Percentiles rank a stretch among this genome's conserved stretches.
phyloP scores from a whole-genome alignment of 805 yeast species.

The Zygoascus ofunaensis region DNA sequence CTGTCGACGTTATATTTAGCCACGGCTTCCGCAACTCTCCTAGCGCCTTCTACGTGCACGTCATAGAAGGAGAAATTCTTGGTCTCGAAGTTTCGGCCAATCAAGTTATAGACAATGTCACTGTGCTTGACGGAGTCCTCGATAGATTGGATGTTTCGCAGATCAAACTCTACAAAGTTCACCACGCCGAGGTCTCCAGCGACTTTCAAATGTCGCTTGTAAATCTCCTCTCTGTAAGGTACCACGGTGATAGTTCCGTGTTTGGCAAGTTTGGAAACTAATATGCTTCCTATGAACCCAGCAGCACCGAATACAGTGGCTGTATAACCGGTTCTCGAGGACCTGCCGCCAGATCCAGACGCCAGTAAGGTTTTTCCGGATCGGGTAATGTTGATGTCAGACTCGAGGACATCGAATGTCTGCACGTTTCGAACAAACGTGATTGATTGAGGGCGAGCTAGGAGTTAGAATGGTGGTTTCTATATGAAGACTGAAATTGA shows the following conservation, averaged over 20 bases:
- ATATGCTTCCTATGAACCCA: constrained; percentile 68
- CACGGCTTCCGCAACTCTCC: constrained; percentile 65
- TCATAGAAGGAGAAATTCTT: constrained; percentile 78
- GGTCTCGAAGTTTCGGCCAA: constrained; percentile 68
- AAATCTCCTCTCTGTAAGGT: constrained; percentile 76
- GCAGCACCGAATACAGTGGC: constrained; percentile 82
- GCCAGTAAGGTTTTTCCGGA: constrained; percentile 64
- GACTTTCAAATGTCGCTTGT: constrained; percentile 68
- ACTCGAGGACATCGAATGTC: constrained; percentile 32
- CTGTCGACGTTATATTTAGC: constrained; percentile 65
- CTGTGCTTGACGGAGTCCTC: constrained; percentile 71
- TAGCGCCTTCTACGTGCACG: constrained; percentile 69
- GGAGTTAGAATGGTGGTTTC: neutral
- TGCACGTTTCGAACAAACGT: constrained; percentile 16
- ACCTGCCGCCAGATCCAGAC: constrained; percentile 68
- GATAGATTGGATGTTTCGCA: constrained; percentile 66
- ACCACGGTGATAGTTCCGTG: constrained; percentile 71
- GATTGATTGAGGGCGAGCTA: neutral
- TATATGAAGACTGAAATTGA: neutral
- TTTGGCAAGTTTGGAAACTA: constrained; percentile 64
- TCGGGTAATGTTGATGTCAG: constrained; percentile 56
- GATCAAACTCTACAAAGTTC: constrained; percentile 71
- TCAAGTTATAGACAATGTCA: constrained; percentile 72
- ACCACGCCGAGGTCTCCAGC: constrained; percentile 85
- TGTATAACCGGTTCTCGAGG: constrained; percentile 79